These are phyloP conservation scores for Akebia trifoliata DNA, from an alignment of 164 flowering plant genomes.

Conservation along the genomic window DNA sequence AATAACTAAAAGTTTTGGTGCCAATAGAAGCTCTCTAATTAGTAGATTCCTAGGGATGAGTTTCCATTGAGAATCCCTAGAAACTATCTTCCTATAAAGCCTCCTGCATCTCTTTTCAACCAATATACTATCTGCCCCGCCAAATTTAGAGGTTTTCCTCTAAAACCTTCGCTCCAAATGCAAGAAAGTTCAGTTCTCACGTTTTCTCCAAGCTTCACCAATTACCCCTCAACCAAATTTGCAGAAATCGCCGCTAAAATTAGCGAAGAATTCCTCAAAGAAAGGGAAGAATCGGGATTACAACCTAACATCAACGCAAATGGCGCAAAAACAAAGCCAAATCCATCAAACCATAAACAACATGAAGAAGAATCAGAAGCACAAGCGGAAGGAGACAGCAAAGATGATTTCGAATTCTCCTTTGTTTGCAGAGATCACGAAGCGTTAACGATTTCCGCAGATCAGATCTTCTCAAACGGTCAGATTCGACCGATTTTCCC, in stretches of 20 bases:
- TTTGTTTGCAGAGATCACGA: conserved; percentile 24
- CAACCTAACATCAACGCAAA: not conserved
- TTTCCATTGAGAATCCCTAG: too few relatives aligned
- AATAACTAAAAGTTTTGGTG: too few relatives aligned
- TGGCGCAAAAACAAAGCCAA: not conserved
- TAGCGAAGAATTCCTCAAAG: conserved; percentile 15
- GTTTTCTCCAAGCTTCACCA: conserved; percentile 26
- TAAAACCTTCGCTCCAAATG: too few relatives aligned
- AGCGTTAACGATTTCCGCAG: conserved; percentile 44
- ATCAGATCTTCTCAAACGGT: conserved; percentile 64
- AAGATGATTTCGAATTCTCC: conserved; percentile 61
- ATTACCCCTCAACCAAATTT: conserved; percentile 17
- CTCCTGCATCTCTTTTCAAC: too few relatives aligned
- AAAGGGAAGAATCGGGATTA: not conserved
- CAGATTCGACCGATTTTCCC: conserved; percentile 53
- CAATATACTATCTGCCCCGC: too few relatives aligned
- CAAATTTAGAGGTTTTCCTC: too few relatives aligned
- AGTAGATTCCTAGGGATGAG: too few relatives aligned
- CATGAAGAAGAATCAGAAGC: not conserved
- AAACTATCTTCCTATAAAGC: too few relatives aligned
- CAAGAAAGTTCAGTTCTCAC: conserved; percentile 5
- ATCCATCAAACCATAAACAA: too few relatives aligned
- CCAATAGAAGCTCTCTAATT: too few relatives aligned
- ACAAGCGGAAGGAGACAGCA: conserved; percentile 20
- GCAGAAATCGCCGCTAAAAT: conserved; percentile 32